A percentile compares a stretch with the other conserved stretches of the same genome.
Evolutionary conservation across 148 eudicot genomes (phyloP).

Genomic region (Arbutus unedo): DNA sequence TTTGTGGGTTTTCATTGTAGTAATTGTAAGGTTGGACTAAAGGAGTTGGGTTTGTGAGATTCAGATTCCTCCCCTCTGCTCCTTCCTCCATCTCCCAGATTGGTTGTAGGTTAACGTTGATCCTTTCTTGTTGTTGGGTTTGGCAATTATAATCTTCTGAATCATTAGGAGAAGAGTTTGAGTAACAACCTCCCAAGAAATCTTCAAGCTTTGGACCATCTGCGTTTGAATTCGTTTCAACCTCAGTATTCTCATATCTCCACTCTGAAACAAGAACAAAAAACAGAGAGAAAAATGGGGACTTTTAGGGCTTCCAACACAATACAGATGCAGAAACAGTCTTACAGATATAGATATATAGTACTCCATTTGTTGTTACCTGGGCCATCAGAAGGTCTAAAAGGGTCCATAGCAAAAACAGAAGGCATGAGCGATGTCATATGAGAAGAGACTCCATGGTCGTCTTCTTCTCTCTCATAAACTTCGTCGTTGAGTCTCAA

Average conservation of each 20-base stretch:
- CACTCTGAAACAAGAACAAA: constrained; percentile 24
- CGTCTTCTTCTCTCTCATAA: constrained; percentile 8
- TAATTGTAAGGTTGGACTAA: constrained; percentile 11
- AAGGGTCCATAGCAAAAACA: constrained; percentile 24
- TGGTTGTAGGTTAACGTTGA: constrained; percentile 21
- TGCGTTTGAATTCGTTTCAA: neutral
- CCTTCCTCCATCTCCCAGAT: constrained; percentile 10
- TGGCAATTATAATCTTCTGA: constrained; percentile 7
- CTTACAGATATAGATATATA: neutral
- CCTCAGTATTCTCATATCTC: constrained; percentile 27
- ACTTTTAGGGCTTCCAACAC: neutral
- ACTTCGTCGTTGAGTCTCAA: constrained; percentile 26
- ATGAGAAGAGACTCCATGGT: neutral
- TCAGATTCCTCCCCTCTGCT: constrained; percentile 9
- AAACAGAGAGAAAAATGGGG: neutral
- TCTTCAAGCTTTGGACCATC: constrained; percentile 51
- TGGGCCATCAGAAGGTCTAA: constrained; percentile 15
- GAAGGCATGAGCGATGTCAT: constrained; percentile 25
- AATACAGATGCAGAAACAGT: neutral
- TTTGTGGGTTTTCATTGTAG: constrained; percentile 14
- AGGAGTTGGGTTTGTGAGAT: constrained; percentile 1
- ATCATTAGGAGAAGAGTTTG: constrained; percentile 22
- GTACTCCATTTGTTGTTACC: neutral
- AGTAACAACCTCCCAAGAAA: constrained; percentile 39
- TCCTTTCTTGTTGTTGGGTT: neutral